These are phyloP conservation scores for Daldinia vernicosa DNA, from an alignment of 495 filamentous ascomycete species.

Conservation along the genomic window DNA sequence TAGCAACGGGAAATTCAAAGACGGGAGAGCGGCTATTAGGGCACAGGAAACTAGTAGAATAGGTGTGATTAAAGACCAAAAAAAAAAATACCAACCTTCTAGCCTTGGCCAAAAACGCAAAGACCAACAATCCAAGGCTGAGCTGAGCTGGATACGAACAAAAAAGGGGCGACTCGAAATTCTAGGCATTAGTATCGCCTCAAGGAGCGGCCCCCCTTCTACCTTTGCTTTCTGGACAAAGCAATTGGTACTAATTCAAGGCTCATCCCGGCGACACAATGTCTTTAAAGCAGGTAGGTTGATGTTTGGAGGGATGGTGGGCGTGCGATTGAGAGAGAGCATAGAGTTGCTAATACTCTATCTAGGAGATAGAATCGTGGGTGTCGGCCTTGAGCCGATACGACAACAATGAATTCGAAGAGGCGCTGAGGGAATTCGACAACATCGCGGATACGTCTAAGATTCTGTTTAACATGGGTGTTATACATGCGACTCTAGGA, in stretches of 20 bases:
- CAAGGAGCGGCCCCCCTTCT: constrained; percentile 32
- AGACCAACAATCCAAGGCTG: constrained; percentile 7
- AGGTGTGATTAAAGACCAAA: constrained; percentile 15
- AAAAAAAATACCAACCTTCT: constrained; percentile 9
- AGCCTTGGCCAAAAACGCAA: constrained; percentile 9
- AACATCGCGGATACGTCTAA: constrained; percentile 94
- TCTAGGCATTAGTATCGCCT: constrained; percentile 29
- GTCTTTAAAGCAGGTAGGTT: constrained; percentile 80
- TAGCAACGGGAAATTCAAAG: constrained; percentile 6
- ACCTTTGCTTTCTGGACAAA: constrained; percentile 47
- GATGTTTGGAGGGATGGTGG: no score
- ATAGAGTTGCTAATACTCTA: constrained; percentile 19
- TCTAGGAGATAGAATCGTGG: constrained; percentile 98
- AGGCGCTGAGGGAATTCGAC: constrained; percentile 81
- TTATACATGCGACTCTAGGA: constrained; percentile 97
- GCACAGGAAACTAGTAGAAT: constrained; percentile 17
- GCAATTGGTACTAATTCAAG: constrained; percentile 40
- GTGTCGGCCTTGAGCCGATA: constrained; percentile 90
- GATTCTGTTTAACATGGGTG: constrained; percentile 98
- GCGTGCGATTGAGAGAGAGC: no score
- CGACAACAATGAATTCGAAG: constrained; percentile 95
- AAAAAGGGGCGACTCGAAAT: constrained; percentile 15
- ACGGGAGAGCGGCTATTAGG: constrained; percentile 13
- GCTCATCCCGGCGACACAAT: constrained; percentile 49
- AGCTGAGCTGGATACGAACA: constrained; percentile 7